These are phyloP conservation scores for Phytophthora rubi DNA, from an alignment of 352 stramenopile genomes.

Conservation along the genomic window DNA sequence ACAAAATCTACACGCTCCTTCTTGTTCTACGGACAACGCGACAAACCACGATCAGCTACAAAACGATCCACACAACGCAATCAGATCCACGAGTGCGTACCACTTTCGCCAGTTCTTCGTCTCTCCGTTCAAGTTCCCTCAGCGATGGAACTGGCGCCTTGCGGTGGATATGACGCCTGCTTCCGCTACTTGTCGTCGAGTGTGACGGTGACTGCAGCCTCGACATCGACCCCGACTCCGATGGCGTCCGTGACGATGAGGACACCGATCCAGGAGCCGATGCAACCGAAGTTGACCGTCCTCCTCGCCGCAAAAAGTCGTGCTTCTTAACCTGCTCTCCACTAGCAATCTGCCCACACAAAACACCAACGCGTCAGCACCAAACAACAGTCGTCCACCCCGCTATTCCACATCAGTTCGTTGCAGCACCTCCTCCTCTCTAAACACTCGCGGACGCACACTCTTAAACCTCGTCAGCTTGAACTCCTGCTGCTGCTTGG, in stretches of 20 bases:
- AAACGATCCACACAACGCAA: background rate
- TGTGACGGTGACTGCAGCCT: conserved; percentile 21
- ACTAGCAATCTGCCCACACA: conserved; percentile 9
- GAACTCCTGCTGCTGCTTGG: conserved; percentile 51
- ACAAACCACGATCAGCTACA: background rate
- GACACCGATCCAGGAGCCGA: conserved; percentile 17
- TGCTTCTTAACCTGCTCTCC: conserved; percentile 34
- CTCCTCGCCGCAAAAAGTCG: conserved; percentile 43
- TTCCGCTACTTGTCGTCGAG: conserved; percentile 18
- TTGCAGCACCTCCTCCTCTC: conserved; percentile 36
- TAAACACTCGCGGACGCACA: conserved; percentile 56
- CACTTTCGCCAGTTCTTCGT: conserved; percentile 44
- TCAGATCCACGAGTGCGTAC: conserved; percentile 16
- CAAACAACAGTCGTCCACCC: background rate
- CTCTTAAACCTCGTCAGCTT: conserved; percentile 74
- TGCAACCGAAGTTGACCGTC: conserved; percentile 7
- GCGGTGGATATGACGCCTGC: conserved; percentile 22
- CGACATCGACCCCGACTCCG: conserved; percentile 21
- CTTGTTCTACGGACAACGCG: conserved; percentile 39
- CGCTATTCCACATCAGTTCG: background rate
- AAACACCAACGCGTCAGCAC: conserved; percentile 11
- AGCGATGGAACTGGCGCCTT: conserved; percentile 63
- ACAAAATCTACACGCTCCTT: conserved; percentile 75
- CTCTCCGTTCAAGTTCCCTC: conserved; percentile 54
- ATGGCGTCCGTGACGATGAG: conserved; percentile 14